Evolutionary conservation across 768 basidiomycete species (phyloP).

Genomic region (Xerocomus potaroensis): DNA sequence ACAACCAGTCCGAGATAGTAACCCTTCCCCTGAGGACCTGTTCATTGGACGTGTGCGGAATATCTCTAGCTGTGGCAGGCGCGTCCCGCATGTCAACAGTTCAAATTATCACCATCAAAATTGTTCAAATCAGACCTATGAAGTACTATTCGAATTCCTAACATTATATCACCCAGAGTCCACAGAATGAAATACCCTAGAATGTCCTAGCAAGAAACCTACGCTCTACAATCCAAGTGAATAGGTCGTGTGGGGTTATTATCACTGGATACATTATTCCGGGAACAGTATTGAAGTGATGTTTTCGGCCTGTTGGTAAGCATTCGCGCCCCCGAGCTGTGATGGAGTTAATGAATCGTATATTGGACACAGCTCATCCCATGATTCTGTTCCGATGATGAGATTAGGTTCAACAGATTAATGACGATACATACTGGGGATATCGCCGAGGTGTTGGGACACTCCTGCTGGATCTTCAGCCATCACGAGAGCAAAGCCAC

Average conservation of each 20-base stretch:
- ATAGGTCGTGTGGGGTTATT: no score
- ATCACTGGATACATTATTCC: conserved; percentile 23
- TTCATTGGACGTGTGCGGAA: no score
- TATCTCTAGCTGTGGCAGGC: no score
- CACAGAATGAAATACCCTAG: not conserved
- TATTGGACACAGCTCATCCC: conserved; percentile 24
- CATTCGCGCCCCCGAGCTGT: conserved; percentile 20
- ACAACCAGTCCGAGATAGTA: no score
- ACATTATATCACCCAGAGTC: not conserved
- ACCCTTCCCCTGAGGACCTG: no score
- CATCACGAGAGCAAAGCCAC: conserved; percentile 27
- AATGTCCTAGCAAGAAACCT: not conserved
- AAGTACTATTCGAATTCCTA: not conserved
- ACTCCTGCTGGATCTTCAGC: conserved; percentile 22
- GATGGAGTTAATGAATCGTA: conserved; percentile 15
- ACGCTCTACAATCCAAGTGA: not conserved
- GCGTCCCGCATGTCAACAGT: no score
- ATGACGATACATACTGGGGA: conserved; percentile 12
- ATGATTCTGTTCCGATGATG: conserved; percentile 13
- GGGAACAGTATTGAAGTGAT: conserved; percentile 17
- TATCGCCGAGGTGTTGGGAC: conserved; percentile 7
- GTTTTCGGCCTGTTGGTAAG: conserved; percentile 17
- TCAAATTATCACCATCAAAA: no score
- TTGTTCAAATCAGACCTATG: no score
- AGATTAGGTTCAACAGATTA: not conserved